Base-by-base conservation (phyloP, 176 grass and related monocot genomes). In the Panicum miliaceum region DNA sequence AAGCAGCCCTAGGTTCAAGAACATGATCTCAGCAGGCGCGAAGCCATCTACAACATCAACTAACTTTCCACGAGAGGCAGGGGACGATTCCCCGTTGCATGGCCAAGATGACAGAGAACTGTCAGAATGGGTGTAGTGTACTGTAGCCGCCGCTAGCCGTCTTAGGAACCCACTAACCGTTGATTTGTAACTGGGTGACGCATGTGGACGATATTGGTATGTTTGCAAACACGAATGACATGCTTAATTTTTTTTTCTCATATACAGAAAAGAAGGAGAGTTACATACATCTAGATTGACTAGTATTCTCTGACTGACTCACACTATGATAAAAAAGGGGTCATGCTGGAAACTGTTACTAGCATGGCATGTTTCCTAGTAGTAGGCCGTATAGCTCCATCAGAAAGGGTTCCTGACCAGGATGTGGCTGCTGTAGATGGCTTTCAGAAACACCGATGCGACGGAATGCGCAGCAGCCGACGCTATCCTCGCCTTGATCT, bases 401-500 rank as follows among this genome's bases (percentile, higher is more conserved):
- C 47, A 77, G 50, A 76, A 82, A 16, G 78, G 78, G 35, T 81
- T 87, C 66, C 77, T 82, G 70, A 76, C 13, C 47, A 81, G 47
- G 69, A 82, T 48, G 79, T 78, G 80, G 64, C 56, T 27, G 80
- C 14, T 13, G 35, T 73, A 80, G 66, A 82, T 35, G 8, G 83
- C 88, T 65, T 51, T 82, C 45, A 76, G 47, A 10, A 86, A 72
- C 65, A 82, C 45, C 4, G 88, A 72, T 7, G 83, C 57, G 64
- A 86, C 59, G 7, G 83, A 77, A 54, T 82, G 88, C 46, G 67
- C 19, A 0, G 83, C 83, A 1, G 56, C 66, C 10, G 65, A 82
- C 6, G 73, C 83, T 78, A 86, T 90, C 64, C 53, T 85, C 12
- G 72, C 78, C 38, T 90, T 90, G 71, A 90, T 90, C 78, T 82